These are phyloP conservation scores for Penicillium silybi DNA, from an alignment of 495 filamentous ascomycete genomes.

Conservation along the genomic window DNA sequence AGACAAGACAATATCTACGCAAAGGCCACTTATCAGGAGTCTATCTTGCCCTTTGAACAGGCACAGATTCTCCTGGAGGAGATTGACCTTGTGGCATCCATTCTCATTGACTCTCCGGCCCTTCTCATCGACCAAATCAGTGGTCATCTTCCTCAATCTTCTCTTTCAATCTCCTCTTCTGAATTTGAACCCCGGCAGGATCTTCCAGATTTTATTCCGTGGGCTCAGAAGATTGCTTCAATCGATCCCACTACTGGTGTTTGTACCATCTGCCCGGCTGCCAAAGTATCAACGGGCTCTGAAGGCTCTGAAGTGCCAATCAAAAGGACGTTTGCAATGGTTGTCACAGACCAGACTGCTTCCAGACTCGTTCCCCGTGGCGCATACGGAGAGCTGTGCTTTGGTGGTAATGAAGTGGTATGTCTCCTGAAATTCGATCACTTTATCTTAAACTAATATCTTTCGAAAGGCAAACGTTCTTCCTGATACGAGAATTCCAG, in stretches of 20 bases:
- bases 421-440: neutral
- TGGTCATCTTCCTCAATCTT: slow-evolving; percentile 24
- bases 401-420: slow-evolving; percentile 75
- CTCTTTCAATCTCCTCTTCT: slow-evolving; percentile 55
- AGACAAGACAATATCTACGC: slow-evolving; percentile 30
- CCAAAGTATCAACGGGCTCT: slow-evolving; percentile 38
- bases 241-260: slow-evolving; percentile 62
- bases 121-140: slow-evolving; percentile 31
- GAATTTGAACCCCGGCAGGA: slow-evolving; percentile 11
- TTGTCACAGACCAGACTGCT: slow-evolving; percentile 43
- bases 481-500: slow-evolving; percentile 47
- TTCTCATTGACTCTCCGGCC: slow-evolving; percentile 40
- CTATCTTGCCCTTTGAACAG: slow-evolving; percentile 47
- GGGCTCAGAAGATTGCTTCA: slow-evolving; percentile 50
- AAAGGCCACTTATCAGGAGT: slow-evolving; percentile 49
- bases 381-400: slow-evolving; percentile 74
- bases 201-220: slow-evolving; percentile 36
- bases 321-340: slow-evolving; percentile 66
- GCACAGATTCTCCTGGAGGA: slow-evolving; percentile 52
- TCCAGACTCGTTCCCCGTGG: slow-evolving; percentile 55
- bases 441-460: neutral
- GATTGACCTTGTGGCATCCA: slow-evolving; percentile 47
- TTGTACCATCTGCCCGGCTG: slow-evolving; percentile 55
- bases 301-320: slow-evolving; percentile 64
- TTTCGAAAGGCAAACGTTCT: neutral